Percentiles rank a stretch among this genome's conserved stretches.
phyloP scores from a whole-genome alignment of 805 yeast genomes.

The Kregervanrija delftensis region DNA sequence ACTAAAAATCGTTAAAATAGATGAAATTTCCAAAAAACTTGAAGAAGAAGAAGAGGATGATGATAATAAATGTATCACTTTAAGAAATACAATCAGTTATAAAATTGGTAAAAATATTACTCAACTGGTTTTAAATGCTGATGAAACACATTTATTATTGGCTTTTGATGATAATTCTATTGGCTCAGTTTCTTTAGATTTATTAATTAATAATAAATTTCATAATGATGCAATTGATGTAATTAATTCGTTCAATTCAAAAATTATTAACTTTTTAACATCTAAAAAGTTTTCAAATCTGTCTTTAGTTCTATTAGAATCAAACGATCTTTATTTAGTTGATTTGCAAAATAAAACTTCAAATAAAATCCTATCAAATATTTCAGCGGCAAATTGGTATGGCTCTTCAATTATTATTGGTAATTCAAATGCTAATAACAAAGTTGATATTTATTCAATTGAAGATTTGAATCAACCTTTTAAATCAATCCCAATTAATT shows the following conservation, averaged over 20 bases:
- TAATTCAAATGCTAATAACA: constrained; percentile 1
- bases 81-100: not conserved
- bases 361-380: not conserved
- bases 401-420: constrained; percentile 1
- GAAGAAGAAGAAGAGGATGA: constrained; percentile 11
- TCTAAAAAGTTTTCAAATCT: not conserved
- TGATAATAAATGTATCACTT: not conserved
- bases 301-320: constrained; percentile 1
- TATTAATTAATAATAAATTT: constrained; percentile 5
- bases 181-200: not conserved
- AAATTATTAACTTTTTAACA: constrained; percentile 6
- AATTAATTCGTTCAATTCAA: not conserved
- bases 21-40: constrained; percentile 11
- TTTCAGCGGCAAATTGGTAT: constrained; percentile 11
- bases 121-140: constrained; percentile 18
- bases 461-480: not conserved
- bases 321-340: constrained; percentile 2
- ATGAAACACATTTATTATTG: constrained; percentile 14
- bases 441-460: constrained; percentile 13
- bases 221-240: constrained; percentile 4
- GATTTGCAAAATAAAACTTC: constrained; percentile 1
- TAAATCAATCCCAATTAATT: no score
- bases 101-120: constrained; percentile 4
- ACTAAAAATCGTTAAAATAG: constrained; percentile 16
- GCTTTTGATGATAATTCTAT: constrained; percentile 9